Evolutionary conservation across 1,284 basidiomycete species (phyloP).

Genomic region (Apiotrichum akiyoshidainum): DNA sequence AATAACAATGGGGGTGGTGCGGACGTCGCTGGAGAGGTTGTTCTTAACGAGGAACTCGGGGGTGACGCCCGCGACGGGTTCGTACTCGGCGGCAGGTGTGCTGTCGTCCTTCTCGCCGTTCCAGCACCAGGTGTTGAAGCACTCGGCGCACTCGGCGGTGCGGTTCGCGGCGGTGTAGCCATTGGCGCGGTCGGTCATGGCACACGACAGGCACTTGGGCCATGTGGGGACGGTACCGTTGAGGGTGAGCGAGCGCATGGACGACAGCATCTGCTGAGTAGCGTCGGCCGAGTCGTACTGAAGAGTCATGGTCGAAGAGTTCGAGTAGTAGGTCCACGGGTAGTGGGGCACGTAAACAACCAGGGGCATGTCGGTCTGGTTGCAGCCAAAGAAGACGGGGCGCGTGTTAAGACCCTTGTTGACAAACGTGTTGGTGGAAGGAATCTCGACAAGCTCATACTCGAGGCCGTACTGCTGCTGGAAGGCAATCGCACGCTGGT

Average conservation of each 20-base stretch:
- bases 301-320: conserved; percentile 50
- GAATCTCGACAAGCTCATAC: conserved; percentile 52
- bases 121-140: conserved; percentile 51
- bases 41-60: conserved; percentile 30
- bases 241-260: conserved; percentile 40
- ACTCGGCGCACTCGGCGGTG: conserved; percentile 40
- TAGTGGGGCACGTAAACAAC: conserved; percentile 54
- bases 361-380: conserved; percentile 50
- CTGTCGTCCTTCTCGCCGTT: conserved; percentile 37
- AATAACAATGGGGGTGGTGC: background rate
- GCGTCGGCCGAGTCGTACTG: conserved; percentile 46
- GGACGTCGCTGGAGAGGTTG: conserved; percentile 18
- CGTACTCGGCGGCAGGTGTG: conserved; percentile 16
- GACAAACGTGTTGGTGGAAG: conserved; percentile 53
- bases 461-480: conserved; percentile 30
- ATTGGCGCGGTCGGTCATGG: conserved; percentile 49
- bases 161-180: conserved; percentile 36
- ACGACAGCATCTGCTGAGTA: conserved; percentile 38
- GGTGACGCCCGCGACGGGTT: conserved; percentile 26
- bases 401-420: conserved; percentile 56
- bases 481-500: conserved; percentile 31
- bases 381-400: conserved; percentile 52
- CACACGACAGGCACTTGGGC: conserved; percentile 52
- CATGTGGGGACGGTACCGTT: conserved; percentile 46
- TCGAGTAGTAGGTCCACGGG: conserved; percentile 51